Base-by-base conservation (phyloP, 371 early-diverging fungal genomes). In the Mortierella sp. region DNA sequence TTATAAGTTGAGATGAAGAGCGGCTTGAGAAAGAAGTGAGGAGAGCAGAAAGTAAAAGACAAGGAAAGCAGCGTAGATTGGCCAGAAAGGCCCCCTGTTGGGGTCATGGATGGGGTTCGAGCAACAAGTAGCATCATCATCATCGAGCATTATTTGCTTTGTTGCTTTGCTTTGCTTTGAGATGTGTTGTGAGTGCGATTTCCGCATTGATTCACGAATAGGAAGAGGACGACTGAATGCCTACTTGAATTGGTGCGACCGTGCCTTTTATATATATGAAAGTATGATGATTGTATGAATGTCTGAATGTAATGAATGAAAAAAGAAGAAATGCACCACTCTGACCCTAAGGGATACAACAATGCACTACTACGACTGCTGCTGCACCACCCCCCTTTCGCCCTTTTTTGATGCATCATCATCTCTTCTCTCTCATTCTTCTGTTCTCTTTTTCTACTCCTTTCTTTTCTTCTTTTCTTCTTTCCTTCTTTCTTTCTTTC, bases 241-340 rank as follows among this genome's bases (percentile, higher is more conserved):
- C 63, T 63, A 63, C 63, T 14, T 14, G 31, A 60, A 60, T 63
- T 63, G 34, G 63, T 63, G 2, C 63, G 31, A 63, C 63, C 50
- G 50, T 50, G 50, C 50, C 16, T 50, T 50, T 13, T 34, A 7
- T 19, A 28, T 31, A 63, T 31, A 8, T 16, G 34, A 63, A 63
- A 19, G 34, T 2, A 8, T 16, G 10, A 28, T 31, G 19, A 60
- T 13, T 58, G 28, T 26, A 60, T 13, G 26, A 57, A 28, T 58
- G 28, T 10, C n/a, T 26, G 26, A 26, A 58, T 10, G 31, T 50
- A 58, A 34, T 28, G 63, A 28, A n/a, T n/a, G n/a, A n/a, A n/a
- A n/a, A 34, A 16, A 31, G 58, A 28, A 58, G 1, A 21, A 13
- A 9, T 58, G 28, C 14, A 58, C 48, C 14, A 48, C 48, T 48